Evolutionary conservation across 192 early-diverging fungal genomes (phyloP).

Genomic region (Entophlyctis luteolus): DNA sequence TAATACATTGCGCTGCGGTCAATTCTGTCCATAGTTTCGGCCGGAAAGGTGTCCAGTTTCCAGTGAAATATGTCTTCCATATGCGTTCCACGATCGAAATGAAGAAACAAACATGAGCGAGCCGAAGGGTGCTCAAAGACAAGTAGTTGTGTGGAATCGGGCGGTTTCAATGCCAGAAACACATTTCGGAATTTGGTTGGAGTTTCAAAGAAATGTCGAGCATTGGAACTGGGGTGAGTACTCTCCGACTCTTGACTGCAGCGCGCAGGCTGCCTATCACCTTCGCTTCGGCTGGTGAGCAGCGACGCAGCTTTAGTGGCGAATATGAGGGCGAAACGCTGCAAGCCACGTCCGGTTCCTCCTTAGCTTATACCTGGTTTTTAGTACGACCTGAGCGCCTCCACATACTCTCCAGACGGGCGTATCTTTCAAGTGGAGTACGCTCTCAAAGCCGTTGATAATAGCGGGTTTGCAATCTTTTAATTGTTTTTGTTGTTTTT

Average conservation of each 20-base stretch:
- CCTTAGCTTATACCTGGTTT: not conserved
- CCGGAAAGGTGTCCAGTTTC: too few species aligned
- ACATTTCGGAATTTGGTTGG: too few species aligned
- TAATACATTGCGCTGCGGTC: too few species aligned
- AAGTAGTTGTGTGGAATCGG: too few species aligned
- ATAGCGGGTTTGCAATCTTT: conserved; percentile 75
- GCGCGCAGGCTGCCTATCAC: not conserved
- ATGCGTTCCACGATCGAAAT: too few species aligned
- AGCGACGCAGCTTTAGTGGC: not conserved
- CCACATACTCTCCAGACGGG: conserved; percentile 98
- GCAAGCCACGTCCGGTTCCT: not conserved
- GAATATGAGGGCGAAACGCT: too few species aligned
- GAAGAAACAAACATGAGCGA: too few species aligned
- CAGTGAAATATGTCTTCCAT: too few species aligned
- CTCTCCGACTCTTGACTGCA: not conserved
- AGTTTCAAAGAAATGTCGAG: not conserved
- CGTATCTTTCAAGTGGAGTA: conserved; percentile 99
- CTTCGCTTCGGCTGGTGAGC: not conserved
- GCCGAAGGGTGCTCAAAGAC: too few species aligned
- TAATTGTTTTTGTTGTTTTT: not conserved
- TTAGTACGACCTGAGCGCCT: conserved; percentile 92
- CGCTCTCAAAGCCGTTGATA: conserved; percentile 95
- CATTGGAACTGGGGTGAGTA: conserved; percentile 11
- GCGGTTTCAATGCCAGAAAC: too few species aligned
- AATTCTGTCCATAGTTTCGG: too few species aligned